Evolutionary conservation across 1,284 basidiomycete species (phyloP).

Genomic region (Malassezia slooffiae): DNA sequence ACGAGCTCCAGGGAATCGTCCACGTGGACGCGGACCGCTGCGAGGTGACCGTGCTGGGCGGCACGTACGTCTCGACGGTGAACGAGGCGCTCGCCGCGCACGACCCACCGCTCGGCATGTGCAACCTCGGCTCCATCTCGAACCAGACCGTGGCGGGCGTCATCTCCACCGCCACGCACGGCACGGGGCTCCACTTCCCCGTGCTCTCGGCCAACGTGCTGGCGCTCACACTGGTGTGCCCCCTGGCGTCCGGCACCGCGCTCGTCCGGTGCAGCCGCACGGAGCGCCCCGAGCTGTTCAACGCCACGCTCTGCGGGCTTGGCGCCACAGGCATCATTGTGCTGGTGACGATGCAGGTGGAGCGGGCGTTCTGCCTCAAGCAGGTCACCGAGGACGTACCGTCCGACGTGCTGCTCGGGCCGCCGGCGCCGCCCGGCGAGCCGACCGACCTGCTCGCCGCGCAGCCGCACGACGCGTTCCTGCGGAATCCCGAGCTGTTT

Average conservation of each 20-base stretch:
- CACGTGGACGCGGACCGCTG: conserved; percentile 16
- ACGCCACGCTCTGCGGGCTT: conserved; percentile 81
- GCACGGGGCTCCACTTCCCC: conserved; percentile 68
- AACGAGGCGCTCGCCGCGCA: conserved; percentile 54
- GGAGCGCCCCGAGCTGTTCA: conserved; percentile 66
- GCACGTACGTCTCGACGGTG: conserved; percentile 46
- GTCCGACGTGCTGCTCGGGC: conserved; percentile 54
- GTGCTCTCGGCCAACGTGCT: conserved; percentile 74
- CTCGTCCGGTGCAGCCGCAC: conserved; percentile 59
- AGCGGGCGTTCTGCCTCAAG: conserved; percentile 68
- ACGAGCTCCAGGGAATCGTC: conserved; percentile 33
- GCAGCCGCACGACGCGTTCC: conserved; percentile 4
- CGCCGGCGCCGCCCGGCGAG: conserved; percentile 43
- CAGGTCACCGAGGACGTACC: conserved; percentile 61
- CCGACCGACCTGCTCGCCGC: conserved; percentile 2
- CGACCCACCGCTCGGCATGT: conserved; percentile 61
- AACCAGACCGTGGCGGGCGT: conserved; percentile 92
- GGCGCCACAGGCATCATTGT: conserved; percentile 87
- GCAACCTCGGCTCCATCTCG: conserved; percentile 87
- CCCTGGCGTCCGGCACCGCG: conserved; percentile 52
- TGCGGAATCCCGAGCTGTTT: conserved; percentile 14
- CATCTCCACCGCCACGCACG: conserved; percentile 88
- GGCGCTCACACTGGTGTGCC: conserved; percentile 58
- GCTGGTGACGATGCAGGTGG: conserved; percentile 65
- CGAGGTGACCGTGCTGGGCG: conserved; percentile 30